Base-by-base conservation (phyloP, 78 protist genomes). In the Polysphondylium violaceum region DNA sequence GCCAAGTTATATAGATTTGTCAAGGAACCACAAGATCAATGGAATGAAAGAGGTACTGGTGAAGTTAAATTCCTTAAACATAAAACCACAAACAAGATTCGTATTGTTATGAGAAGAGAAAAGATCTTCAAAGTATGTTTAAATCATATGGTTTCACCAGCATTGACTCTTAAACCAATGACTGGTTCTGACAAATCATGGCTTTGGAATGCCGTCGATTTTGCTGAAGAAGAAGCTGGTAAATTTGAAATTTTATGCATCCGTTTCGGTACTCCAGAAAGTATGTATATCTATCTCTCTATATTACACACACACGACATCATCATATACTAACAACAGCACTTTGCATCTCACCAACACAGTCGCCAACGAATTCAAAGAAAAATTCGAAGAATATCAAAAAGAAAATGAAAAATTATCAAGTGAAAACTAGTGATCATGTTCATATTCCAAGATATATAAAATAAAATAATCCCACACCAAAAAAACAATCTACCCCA, bases 1-100 rank as follows among this genome's bases (percentile, higher is more conserved):
- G 97, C 97, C 7, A 92, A 89, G 68, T 86, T 96, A 36, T 96
- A 38, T 92, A 93, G 98, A 17, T 92, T 75, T 60, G 96, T 83
- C 23, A 40, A 47, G 21, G 76, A 33, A 23, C 50, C 38, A 40
- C 65, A 83, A 44, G 72, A 64, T 58, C 79, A 90, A 74, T 98
- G 98, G 98, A 97, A 97, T 69, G 99, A 98, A 74, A 61, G 99
- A 23, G 99, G 99, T 50, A 67, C 79, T 44, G 99, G 99, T 38
- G 93, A 76, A 2, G 75, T 95, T 60, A 96, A 95, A 74, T 51
- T 98, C 61, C 74, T 97, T 27, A n/a, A 97, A 76, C 86, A 97
- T 87, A 87, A 90, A 76, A 85, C 55, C 25, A 75, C 90, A 9
- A 27, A 31, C 8, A 95, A 59, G 64, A 58, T 97, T 47, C 88